Evolutionary conservation across 805 yeast genomes (phyloP).

Genomic region (Yarrowia sp.): DNA sequence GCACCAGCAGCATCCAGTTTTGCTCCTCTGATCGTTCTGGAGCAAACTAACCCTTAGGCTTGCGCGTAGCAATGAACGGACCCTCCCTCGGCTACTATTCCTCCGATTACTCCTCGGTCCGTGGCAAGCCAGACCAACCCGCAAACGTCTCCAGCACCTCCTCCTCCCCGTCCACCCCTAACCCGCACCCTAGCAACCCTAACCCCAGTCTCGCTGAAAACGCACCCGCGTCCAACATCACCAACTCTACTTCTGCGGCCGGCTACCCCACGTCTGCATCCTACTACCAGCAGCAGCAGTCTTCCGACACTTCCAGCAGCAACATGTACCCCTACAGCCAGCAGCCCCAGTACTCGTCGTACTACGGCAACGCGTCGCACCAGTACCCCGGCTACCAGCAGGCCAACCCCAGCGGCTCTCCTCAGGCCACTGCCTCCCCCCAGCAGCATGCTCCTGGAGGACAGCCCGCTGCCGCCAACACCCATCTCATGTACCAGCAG

Average conservation of each 20-base stretch:
- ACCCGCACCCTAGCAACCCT: conserved; percentile 2
- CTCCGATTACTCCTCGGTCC: conserved; percentile 19
- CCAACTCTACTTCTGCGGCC: conserved; percentile 23
- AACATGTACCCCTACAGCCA: conserved; percentile 26
- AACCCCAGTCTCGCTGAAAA: conserved; percentile 14
- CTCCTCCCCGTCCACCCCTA: conserved; percentile 1
- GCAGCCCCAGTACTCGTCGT: conserved; percentile 27
- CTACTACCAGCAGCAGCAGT: conserved; percentile 7
- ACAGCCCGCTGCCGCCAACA: conserved; percentile 8
- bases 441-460: conserved; percentile 27
- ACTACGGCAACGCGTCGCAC: conserved; percentile 25
- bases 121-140: neutral
- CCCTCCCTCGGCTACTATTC: conserved; percentile 16
- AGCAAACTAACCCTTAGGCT: conserved; percentile 7
- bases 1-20: neutral
- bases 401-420: conserved; percentile 17
- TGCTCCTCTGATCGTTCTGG: neutral
- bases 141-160: neutral
- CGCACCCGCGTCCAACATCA: neutral
- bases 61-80: conserved; percentile 18
- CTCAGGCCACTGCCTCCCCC: conserved; percentile 20
- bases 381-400: conserved; percentile 26
- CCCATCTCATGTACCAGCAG: conserved; percentile 26
- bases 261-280: conserved; percentile 26
- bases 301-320: neutral